Percentiles rank a stretch among this genome's conserved stretches.
Conservation (phyloP, 2,329 filamentous ascomycete genomes). For the Albophoma yamanashiensis region DNA sequence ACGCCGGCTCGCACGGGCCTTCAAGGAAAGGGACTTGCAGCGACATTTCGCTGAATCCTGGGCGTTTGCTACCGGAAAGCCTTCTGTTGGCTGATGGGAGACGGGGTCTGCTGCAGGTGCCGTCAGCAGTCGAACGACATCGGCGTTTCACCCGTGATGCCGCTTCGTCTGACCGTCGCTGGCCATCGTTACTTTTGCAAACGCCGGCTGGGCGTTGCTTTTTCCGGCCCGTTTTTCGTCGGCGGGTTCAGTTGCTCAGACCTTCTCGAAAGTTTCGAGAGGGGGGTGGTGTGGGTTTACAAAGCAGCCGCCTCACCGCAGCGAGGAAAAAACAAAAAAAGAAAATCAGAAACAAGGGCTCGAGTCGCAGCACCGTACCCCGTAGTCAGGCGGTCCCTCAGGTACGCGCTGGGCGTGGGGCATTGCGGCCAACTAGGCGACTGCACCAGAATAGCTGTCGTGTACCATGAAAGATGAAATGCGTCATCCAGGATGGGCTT, state of each 20-base stretch:
- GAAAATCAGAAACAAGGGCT: not conserved
- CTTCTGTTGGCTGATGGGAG: not conserved
- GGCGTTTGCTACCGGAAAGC: not conserved
- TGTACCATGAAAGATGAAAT: not conserved
- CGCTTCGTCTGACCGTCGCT: not conserved
- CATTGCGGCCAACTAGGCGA: slow-evolving; percentile 1
- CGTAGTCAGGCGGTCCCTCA: not conserved
- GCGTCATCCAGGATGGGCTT: not conserved
- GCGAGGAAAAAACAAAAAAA: not conserved
- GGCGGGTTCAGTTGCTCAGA: not conserved
- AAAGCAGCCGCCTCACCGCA: not conserved
- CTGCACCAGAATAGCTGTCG: not conserved
- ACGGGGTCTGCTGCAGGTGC: not conserved
- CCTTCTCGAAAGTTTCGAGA: slow-evolving; percentile 4
- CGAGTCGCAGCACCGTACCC: not conserved
- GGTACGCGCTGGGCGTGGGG: not conserved
- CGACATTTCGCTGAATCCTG: not conserved
- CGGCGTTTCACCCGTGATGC: not conserved
- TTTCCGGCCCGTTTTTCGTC: not conserved
- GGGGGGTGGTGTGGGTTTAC: not conserved
- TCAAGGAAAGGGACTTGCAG: not conserved
- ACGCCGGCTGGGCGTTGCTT: not conserved
- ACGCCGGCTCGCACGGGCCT: not conserved
- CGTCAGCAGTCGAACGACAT: not conserved
- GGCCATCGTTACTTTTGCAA: not conserved